Percentiles rank a stretch among this genome's conserved stretches.
Conservation (phyloP, 306 rosid species). For the Castanopsis chinensis region DNA sequence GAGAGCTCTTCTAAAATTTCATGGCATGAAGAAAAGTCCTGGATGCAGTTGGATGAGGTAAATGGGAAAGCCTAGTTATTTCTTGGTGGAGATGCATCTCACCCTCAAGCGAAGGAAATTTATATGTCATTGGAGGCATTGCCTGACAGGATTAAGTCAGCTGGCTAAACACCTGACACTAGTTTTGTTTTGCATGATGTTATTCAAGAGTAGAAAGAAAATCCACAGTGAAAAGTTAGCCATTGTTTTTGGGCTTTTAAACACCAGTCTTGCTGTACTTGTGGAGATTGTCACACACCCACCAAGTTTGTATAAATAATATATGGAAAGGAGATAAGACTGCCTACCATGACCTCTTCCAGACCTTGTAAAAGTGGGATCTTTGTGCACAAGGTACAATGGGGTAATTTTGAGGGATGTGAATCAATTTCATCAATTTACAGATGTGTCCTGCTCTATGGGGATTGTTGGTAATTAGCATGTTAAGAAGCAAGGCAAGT, state of each 20-base stretch:
- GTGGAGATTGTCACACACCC: slow-evolving; percentile 11
- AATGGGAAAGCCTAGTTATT: not conserved
- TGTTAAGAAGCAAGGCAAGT: not conserved
- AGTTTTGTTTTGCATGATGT: slow-evolving; percentile 15
- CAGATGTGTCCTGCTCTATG: not conserved
- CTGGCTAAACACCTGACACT: not conserved
- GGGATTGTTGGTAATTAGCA: slow-evolving; percentile 6
- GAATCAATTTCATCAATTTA: slow-evolving; percentile 1
- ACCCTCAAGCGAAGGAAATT: slow-evolving; percentile 3
- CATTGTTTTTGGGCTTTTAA: slow-evolving; percentile 2
- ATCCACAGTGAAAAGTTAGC: slow-evolving; percentile 11
- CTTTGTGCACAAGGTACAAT: no score
- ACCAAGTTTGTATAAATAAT: not conserved
- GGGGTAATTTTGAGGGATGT: not conserved
- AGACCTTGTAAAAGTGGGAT: no score
- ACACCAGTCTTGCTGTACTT: not conserved
- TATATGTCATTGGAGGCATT: slow-evolving; percentile 3
- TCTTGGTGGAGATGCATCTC: slow-evolving; percentile 16
- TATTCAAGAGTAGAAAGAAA: slow-evolving; percentile 2
- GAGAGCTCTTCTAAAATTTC: slow-evolving; percentile 8
- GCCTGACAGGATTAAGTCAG: slow-evolving; percentile 6
- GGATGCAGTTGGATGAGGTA: slow-evolving; percentile 16
- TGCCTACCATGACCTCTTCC: no score
- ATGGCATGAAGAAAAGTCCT: slow-evolving; percentile 19
- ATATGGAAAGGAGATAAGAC: not conserved